These are phyloP conservation scores for Priceomyces melissophilus DNA, from an alignment of 805 yeast genomes.

Conservation along the genomic window DNA sequence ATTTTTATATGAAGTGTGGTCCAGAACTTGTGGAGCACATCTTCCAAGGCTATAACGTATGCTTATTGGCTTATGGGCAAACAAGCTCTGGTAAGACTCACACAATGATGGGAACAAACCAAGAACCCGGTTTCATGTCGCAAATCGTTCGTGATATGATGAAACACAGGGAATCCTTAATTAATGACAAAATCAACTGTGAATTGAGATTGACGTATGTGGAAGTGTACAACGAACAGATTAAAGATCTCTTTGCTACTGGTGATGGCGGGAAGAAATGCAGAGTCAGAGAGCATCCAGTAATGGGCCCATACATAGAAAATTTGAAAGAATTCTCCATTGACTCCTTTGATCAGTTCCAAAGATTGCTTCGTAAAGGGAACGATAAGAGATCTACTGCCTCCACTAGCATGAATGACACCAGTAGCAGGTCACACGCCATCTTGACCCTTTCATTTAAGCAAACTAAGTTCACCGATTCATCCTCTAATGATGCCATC, in stretches of 20 bases:
- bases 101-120: slow-evolving; percentile 41
- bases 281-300: slow-evolving; percentile 62
- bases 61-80: slow-evolving; percentile 42
- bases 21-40: slow-evolving; percentile 52
- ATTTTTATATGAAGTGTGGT: slow-evolving; percentile 55
- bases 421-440: slow-evolving; percentile 79
- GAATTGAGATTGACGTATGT: slow-evolving; percentile 54
- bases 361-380: slow-evolving; percentile 47
- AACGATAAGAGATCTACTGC: slow-evolving; percentile 62
- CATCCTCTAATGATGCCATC: slow-evolving; percentile 26
- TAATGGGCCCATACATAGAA: slow-evolving; percentile 71
- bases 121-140: slow-evolving; percentile 36
- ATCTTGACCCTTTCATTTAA: slow-evolving; percentile 61
- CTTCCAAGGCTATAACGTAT: slow-evolving; percentile 41
- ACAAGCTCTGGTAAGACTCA: slow-evolving; percentile 42
- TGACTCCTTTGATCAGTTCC: slow-evolving; percentile 47
- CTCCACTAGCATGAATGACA: slow-evolving; percentile 66
- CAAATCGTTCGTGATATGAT: slow-evolving; percentile 53
- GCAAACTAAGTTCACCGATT: slow-evolving; percentile 45
- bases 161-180: slow-evolving; percentile 33
- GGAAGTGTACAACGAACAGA: slow-evolving; percentile 78
- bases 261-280: slow-evolving; percentile 22
- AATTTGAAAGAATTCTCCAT: slow-evolving; percentile 53
- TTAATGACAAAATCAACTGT: slow-evolving; percentile 36
- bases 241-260: slow-evolving; percentile 53